Evolutionary conservation across 352 stramenopile genomes (phyloP).

Genomic region (Phytophthora cryptogea): DNA sequence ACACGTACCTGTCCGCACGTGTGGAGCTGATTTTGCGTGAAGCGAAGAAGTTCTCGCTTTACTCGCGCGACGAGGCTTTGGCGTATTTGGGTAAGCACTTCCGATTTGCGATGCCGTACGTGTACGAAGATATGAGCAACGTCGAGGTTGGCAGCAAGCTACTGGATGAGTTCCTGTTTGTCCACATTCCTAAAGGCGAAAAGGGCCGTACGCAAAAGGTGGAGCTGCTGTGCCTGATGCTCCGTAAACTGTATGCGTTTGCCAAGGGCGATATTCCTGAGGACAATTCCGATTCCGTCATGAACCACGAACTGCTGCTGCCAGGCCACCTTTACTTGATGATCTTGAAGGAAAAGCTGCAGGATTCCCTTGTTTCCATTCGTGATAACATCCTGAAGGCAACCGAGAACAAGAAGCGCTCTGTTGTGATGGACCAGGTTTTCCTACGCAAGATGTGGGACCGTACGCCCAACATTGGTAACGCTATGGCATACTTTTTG

Average conservation of each 20-base stretch:
- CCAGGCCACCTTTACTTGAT: slow-evolving; percentile 95
- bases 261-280: slow-evolving; percentile 93
- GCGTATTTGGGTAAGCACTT: slow-evolving; percentile 98
- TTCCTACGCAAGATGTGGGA: slow-evolving; percentile 96
- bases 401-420: slow-evolving; percentile 52
- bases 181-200: slow-evolving; percentile 94
- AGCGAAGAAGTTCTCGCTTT: slow-evolving; percentile 93
- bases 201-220: slow-evolving; percentile 91
- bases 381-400: slow-evolving; percentile 86
- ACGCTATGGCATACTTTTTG: slow-evolving; percentile 98
- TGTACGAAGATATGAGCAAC: slow-evolving; percentile 87
- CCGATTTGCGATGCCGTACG: slow-evolving; percentile 88
- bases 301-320: slow-evolving; percentile 97
- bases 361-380: slow-evolving; percentile 89
- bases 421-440: slow-evolving; percentile 76
- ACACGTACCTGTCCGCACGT: slow-evolving; percentile 97
- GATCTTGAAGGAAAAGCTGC: slow-evolving; percentile 99
- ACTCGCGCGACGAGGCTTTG: slow-evolving; percentile 87
- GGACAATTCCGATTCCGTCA: slow-evolving; percentile 98
- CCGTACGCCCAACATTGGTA: slow-evolving; percentile 87
- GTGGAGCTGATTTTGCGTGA: slow-evolving; percentile 98
- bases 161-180: slow-evolving; percentile 95
- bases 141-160: slow-evolving; percentile 91
- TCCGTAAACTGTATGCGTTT: slow-evolving; percentile 99
- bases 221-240: slow-evolving; percentile 95